Evolutionary conservation across 495 filamentous ascomycete species (phyloP).

Genomic region (Aspergillus cavernicola): DNA sequence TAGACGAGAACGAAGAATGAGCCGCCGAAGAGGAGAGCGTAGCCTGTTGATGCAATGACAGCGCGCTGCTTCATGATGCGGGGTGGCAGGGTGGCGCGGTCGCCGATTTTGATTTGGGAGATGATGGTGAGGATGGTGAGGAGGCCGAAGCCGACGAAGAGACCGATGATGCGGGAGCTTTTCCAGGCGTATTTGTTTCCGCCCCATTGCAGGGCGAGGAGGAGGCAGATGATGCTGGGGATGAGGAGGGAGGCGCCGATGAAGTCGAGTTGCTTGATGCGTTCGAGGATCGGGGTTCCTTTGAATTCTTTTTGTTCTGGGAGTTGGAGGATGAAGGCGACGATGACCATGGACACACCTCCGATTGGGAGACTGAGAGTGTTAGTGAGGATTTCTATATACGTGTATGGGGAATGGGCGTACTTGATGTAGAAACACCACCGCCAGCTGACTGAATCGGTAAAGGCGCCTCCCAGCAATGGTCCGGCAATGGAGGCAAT

Average conservation of each 20-base stretch:
- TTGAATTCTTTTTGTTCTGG: slow-evolving; percentile 18
- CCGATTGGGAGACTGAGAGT: slow-evolving; percentile 53
- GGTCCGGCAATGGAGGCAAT: slow-evolving; percentile 67
- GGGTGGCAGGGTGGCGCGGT: slow-evolving; percentile 13
- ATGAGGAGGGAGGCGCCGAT: slow-evolving; percentile 34
- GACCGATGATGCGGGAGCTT: slow-evolving; percentile 29
- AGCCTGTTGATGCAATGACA: background rate
- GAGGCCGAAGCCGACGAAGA: slow-evolving; percentile 33
- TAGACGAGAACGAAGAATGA: slow-evolving; percentile 31
- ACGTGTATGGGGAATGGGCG: background rate
- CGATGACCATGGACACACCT: slow-evolving; percentile 49
- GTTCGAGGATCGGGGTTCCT: slow-evolving; percentile 16
- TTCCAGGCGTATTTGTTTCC: slow-evolving; percentile 36
- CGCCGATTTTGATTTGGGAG: slow-evolving; percentile 8
- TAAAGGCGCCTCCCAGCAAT: slow-evolving; percentile 56
- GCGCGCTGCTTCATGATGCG: slow-evolving; percentile 18
- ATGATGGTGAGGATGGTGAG: slow-evolving; percentile 5
- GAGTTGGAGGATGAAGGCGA: slow-evolving; percentile 49
- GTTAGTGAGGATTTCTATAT: background rate
- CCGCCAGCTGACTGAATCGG: slow-evolving; percentile 62
- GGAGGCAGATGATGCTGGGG: slow-evolving; percentile 34
- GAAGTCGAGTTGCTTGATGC: slow-evolving; percentile 31
- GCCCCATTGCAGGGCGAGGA: slow-evolving; percentile 44
- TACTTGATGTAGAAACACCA: slow-evolving; percentile 82
- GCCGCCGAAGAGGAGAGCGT: slow-evolving; percentile 9